Base-by-base conservation (phyloP, 495 filamentous ascomycete genomes). In the Penicillium samsonianum region DNA sequence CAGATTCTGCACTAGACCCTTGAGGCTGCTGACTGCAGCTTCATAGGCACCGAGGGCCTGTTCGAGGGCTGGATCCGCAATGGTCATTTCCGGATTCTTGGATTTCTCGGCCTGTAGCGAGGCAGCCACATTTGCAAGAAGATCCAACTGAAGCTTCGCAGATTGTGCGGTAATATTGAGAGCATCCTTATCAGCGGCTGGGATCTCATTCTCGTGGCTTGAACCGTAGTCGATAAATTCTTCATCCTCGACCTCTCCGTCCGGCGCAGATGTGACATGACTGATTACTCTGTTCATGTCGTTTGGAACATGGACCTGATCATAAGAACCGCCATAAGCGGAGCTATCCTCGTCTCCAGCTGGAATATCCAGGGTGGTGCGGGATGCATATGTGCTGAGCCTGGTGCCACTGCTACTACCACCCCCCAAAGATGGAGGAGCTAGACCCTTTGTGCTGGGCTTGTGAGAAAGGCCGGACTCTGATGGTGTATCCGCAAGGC, bases 111-210 rank as follows among this genome's bases (percentile, higher is more conserved):
- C 71, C 57, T 94, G 86, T 50, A 98, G 72, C 17, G 95, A 94
- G 8, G 87, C 76, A 40, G 90, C 87, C 28, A 98, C 89, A 61
- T 89, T 89, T 12, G 85, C 83, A 50, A 98, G 82, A 28, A 96
- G 85, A 63, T 96, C 93, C 14, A 98, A 80, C 67, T 98, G 94
- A 22, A 98, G 73, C 65, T 89, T 92, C 7, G 92, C 91, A 22
- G 95, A 97, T 68, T 97, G 92, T 1, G 93, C 94, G 3, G 92
- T 94, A 59, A 98, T 96, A 65, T 91, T 89, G 68, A 98, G 89
- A 26, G 93, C 90, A 71, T 98, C 94, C 70, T 92, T 94, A 66
- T 81, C 90, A 22, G 82, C 78, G 4, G 84, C 82, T 20, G 85
- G 84, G 16, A 84, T 71, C 51, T 95, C 90, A 40, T 84, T 71